A percentile compares a stretch with the other conserved stretches of the same genome.
phyloP scores from a whole-genome alignment of 23 red algal species.

The Gracilaria domingensis region DNA sequence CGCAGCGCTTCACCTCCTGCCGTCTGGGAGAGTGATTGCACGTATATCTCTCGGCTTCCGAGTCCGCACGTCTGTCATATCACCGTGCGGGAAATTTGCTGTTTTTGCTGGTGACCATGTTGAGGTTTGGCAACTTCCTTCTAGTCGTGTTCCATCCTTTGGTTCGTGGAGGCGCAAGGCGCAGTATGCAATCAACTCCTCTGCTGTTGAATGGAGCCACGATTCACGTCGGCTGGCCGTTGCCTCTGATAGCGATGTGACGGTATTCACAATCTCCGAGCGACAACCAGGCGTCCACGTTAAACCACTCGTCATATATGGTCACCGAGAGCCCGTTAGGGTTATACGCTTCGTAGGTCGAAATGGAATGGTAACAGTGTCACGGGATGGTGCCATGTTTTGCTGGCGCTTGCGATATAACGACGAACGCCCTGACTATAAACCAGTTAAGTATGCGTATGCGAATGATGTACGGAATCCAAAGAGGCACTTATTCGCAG shows the following conservation, averaged over 20 bases:
- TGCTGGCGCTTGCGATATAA: slow-evolving; percentile 79
- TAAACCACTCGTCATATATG: slow-evolving; percentile 59
- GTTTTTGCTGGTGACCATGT: slow-evolving; percentile 64
- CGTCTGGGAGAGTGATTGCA: slow-evolving; percentile 41
- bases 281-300: slow-evolving; percentile 21
- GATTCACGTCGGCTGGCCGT: slow-evolving; percentile 71
- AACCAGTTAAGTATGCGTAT: slow-evolving; percentile 2
- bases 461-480: slow-evolving; percentile 28
- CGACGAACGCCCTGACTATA: slow-evolving; percentile 11
- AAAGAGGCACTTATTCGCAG: slow-evolving; percentile 18
- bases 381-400: slow-evolving; percentile 68
- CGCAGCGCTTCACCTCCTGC: slow-evolving; percentile 40
- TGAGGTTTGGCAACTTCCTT: slow-evolving; percentile 80
- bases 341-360: slow-evolving; percentile 49
- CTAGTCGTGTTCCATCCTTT: slow-evolving; percentile 53
- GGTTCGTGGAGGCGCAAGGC: slow-evolving; percentile 58
- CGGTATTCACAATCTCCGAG: slow-evolving; percentile 59
- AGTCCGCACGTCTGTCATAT: slow-evolving; percentile 40
- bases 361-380: slow-evolving; percentile 71
- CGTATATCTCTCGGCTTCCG: slow-evolving; percentile 44
- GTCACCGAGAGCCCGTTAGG: slow-evolving; percentile 58
- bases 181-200: slow-evolving; percentile 30
- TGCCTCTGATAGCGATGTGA: slow-evolving; percentile 60
- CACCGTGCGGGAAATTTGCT: slow-evolving; percentile 59
- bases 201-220: slow-evolving; percentile 59